Percentiles rank a stretch among this genome's conserved stretches.
phyloP scores from a whole-genome alignment of 108 stramenopile species.

The Cyclotella baltica region DNA sequence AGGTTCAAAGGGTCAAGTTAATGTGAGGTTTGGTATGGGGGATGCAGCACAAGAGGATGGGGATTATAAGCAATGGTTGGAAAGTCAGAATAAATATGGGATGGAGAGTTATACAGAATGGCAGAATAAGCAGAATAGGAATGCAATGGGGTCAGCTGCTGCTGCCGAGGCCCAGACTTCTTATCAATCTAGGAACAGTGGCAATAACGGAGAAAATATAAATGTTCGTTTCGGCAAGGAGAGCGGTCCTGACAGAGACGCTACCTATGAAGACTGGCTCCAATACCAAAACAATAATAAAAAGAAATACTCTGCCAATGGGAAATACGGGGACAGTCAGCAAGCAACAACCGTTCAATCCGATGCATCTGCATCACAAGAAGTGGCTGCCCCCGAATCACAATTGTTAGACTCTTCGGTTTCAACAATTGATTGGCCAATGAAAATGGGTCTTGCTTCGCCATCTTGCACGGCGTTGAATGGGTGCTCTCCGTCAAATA shows the following conservation, averaged over 20 bases:
- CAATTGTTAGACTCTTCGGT: conserved; percentile 9
- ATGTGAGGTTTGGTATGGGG: conserved; percentile 14
- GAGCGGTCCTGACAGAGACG: background rate
- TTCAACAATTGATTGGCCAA: conserved; percentile 49
- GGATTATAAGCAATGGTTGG: conserved; percentile 29
- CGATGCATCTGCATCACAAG: background rate
- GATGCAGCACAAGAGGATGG: conserved; percentile 10
- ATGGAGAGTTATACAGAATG: conserved; percentile 17
- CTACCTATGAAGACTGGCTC: conserved; percentile 30
- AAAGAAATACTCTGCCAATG: conserved; percentile 35
- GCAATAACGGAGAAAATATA: background rate
- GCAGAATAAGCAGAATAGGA: background rate
- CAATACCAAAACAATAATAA: conserved; percentile 31
- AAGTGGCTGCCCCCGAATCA: background rate
- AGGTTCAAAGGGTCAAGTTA: background rate
- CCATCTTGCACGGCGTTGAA: conserved; percentile 20
- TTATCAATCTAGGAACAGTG: background rate
- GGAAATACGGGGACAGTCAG: conserved; percentile 34
- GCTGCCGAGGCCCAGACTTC: background rate
- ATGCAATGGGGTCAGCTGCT: background rate
- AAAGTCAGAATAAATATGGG: conserved; percentile 1
- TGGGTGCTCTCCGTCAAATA: conserved; percentile 30
- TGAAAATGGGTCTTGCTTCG: conserved; percentile 20
- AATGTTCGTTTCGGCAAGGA: conserved; percentile 24
- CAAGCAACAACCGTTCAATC: conserved; percentile 2